Evolutionary conservation across 257 asterid genomes (phyloP).

Genomic region (Nicotiana attenuata): DNA sequence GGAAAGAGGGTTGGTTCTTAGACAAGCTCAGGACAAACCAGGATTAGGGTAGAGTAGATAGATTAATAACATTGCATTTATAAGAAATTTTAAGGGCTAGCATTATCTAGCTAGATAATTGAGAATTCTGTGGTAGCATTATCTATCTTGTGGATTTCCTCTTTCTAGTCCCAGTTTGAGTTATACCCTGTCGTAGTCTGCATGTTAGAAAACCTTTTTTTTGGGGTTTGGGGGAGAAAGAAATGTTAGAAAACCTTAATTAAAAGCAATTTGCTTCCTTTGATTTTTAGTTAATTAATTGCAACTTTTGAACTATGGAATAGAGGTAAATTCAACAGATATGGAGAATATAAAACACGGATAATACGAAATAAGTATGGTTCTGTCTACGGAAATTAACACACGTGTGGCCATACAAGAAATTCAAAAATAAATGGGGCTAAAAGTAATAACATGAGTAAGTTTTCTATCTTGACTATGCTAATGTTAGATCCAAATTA

Average conservation of each 20-base stretch:
- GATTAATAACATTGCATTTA: too few species aligned
- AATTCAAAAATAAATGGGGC: background rate
- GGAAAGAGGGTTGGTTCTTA: too few species aligned
- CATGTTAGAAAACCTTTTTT: too few species aligned
- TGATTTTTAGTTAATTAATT: background rate
- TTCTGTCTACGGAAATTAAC: background rate
- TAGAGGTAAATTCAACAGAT: background rate
- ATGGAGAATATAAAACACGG: background rate
- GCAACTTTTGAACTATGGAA: background rate
- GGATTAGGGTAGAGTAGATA: too few species aligned
- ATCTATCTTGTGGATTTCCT: too few species aligned
- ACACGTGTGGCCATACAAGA: background rate
- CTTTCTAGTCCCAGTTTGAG: too few species aligned
- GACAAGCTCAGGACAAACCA: too few species aligned
- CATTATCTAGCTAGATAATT: too few species aligned
- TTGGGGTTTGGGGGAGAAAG: too few species aligned
- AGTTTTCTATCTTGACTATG: background rate
- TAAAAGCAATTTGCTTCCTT: background rate
- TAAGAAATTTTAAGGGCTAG: too few species aligned
- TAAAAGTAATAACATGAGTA: background rate
- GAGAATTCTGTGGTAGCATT: too few species aligned
- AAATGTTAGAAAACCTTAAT: background rate
- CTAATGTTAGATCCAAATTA: background rate
- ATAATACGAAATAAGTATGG: background rate
- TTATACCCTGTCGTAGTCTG: too few species aligned